Evolutionary conservation across 768 basidiomycete genomes (phyloP).

Genomic region (Mrakia gelida): DNA sequence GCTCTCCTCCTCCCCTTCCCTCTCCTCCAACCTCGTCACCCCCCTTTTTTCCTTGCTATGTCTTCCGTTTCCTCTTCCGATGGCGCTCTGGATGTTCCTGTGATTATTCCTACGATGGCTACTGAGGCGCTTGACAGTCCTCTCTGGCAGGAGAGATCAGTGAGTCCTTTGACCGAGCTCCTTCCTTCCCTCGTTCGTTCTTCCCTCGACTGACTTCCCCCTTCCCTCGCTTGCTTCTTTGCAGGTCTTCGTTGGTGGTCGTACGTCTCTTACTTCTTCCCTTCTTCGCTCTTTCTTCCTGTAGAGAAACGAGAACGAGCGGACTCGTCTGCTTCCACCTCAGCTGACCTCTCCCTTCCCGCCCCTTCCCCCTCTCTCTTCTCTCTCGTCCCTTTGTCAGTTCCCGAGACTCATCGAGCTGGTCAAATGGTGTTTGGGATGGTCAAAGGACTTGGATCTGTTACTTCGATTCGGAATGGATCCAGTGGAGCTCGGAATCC

Average conservation of each 20-base stretch:
- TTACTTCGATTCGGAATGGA: conserved; percentile 9
- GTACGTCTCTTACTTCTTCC: not conserved
- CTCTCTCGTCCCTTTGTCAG: not conserved
- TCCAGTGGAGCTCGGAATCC: conserved; percentile 11
- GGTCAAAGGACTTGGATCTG: not conserved
- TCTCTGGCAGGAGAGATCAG: conserved; percentile 8
- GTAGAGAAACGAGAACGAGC: not conserved
- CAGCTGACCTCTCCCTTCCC: not conserved
- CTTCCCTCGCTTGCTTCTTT: not conserved
- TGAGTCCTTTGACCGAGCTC: not conserved
- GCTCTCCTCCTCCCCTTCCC: not conserved
- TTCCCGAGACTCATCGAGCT: conserved; percentile 14
- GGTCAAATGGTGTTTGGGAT: conserved; percentile 2
- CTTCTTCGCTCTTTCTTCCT: not conserved
- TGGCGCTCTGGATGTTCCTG: not conserved
- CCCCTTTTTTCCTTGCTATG: not conserved
- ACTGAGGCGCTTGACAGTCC: not conserved
- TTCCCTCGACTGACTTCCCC: not conserved
- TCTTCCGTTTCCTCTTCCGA: conserved; percentile 5
- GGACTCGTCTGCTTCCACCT: too few species aligned
- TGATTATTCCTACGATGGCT: not conserved
- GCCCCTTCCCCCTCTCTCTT: not conserved
- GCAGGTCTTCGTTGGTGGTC: conserved; percentile 3
- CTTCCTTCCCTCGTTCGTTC: not conserved
- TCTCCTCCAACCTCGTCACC: not conserved